phyloP scores from a whole-genome alignment of 768 basidiomycete genomes.

The Glaciozyma antarctica region DNA sequence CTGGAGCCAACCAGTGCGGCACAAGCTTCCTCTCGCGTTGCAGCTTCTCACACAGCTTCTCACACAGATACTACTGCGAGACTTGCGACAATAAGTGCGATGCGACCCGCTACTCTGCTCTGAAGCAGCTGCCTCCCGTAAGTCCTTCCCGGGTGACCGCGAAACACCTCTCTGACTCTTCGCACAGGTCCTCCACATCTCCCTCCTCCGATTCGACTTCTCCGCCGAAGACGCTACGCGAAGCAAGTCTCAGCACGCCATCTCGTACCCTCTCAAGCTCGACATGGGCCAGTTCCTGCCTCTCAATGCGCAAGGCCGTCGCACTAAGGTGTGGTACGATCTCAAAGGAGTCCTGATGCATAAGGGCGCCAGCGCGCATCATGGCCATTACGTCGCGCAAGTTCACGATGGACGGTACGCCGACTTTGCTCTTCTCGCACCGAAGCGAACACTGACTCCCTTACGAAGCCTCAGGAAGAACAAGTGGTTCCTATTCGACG shows the following conservation, averaged over 20 bases:
- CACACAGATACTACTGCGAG: slow-evolving; percentile 67
- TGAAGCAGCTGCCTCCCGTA: slow-evolving; percentile 64
- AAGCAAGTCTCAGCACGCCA: slow-evolving; percentile 72
- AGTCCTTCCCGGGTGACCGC: neutral
- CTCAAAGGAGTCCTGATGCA: slow-evolving; percentile 76
- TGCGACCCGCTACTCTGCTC: slow-evolving; percentile 65
- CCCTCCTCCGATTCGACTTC: slow-evolving; percentile 85
- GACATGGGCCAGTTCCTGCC: slow-evolving; percentile 61
- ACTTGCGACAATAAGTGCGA: slow-evolving; percentile 62
- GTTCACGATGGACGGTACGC: slow-evolving; percentile 59
- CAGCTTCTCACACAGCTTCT: neutral
- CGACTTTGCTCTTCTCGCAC: neutral
- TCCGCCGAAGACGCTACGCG: slow-evolving; percentile 67
- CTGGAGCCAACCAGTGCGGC: slow-evolving; percentile 70
- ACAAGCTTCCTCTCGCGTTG: neutral
- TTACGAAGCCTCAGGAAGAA: slow-evolving; percentile 44
- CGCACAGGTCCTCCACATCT: slow-evolving; percentile 62
- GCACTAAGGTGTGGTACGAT: slow-evolving; percentile 53
- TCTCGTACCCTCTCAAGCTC: slow-evolving; percentile 64
- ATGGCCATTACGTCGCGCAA: slow-evolving; percentile 80
- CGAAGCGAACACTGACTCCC: neutral
- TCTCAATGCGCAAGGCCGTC: neutral
- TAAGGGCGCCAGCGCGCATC: slow-evolving; percentile 84
- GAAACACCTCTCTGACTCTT: neutral
- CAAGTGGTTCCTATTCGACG: slow-evolving; percentile 87